Base-by-base conservation (phyloP, 805 yeast genomes). In the Ogataea chonburiensis region DNA sequence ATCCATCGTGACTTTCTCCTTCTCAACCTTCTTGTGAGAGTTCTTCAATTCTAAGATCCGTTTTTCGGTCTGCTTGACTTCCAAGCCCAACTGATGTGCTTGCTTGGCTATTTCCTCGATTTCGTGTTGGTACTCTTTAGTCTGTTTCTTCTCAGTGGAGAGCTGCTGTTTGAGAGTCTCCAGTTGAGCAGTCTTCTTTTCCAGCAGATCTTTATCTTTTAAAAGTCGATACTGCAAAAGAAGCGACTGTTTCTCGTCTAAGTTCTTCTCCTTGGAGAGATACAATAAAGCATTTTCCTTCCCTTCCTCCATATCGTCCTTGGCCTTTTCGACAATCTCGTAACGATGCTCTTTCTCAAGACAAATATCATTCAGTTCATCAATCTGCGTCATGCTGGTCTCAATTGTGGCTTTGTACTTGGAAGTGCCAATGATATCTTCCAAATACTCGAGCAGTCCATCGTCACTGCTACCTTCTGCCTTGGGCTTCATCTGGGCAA, bases 401-500 rank as follows among this genome's bases (percentile, higher is more conserved):
- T 86, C 96, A 41, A 93, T 89, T 25, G 77, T 63, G 17, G 70
- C 68, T 58, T 93, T 89, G 57, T 89, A 94, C 31, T 73, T 70
- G 1, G 96, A 71, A 0, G 99, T 94, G 4, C 98, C 99, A 37
- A 94, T 93, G 31, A 93, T 91, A 65, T 94, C 98, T 56, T 93
- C 99, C 42, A 93, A 64, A 56, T 93, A 93, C 55, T 94, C 99
- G 24, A 93, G 63, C 17, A 93, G 67, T 0, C 99, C 99, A 56
- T 93, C 98, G 51, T 91, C 98, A 46, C 78, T 78, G 35, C 86
- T 95, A 33, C 70, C 76, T 53, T 93, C 97, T 0, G 97, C 98
- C 55, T 91, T 93, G 8, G 99, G 85, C 56, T 91, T 91, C 99
- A 93, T 94, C 58, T 93, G 97, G 0, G 98, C 97, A 54, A 93